Percentiles rank a stretch among this genome's conserved stretches.
These are phyloP conservation scores for Populus tomentosa DNA, from an alignment of 441 rosid genomes.

Conservation along the genomic window DNA sequence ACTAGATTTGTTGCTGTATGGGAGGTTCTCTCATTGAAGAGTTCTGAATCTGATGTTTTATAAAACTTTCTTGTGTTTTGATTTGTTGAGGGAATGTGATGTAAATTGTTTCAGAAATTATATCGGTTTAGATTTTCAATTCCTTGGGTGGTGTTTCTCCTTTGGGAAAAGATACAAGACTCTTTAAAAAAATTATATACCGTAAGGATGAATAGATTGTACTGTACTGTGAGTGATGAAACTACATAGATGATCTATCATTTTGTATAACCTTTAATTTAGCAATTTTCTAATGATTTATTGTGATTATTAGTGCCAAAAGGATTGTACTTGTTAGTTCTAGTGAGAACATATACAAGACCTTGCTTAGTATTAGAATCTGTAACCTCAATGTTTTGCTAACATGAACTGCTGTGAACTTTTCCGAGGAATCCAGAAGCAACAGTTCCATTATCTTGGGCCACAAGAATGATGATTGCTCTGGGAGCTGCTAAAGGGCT, in stretches of 20 bases:
- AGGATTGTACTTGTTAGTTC: not conserved
- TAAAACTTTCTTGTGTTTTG: not conserved
- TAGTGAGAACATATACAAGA: not conserved
- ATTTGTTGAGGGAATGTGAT: not conserved
- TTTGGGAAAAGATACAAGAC: not conserved
- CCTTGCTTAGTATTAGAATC: not conserved
- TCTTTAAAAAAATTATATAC: not conserved
- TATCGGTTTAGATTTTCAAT: not conserved
- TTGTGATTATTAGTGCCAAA: not conserved
- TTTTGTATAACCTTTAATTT: not conserved
- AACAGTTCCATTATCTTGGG: slow-evolving; percentile 74
- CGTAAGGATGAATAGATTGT: not conserved
- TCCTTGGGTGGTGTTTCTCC: too few species aligned
- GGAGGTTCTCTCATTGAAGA: not conserved
- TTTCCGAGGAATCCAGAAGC: slow-evolving; percentile 55
- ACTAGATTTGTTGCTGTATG: not conserved
- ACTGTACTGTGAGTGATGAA: not conserved
- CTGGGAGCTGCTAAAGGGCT: slow-evolving; percentile 98
- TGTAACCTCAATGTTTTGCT: slow-evolving; percentile 4
- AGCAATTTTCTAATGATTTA: not conserved
- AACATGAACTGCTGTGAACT: slow-evolving; percentile 26
- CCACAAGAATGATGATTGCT: slow-evolving; percentile 96
- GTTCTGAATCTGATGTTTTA: not conserved
- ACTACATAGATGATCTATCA: not conserved
- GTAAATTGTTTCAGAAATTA: not conserved